These are phyloP conservation scores for Pythium plurisporium DNA, from an alignment of 352 stramenopile genomes.

Conservation along the genomic window DNA sequence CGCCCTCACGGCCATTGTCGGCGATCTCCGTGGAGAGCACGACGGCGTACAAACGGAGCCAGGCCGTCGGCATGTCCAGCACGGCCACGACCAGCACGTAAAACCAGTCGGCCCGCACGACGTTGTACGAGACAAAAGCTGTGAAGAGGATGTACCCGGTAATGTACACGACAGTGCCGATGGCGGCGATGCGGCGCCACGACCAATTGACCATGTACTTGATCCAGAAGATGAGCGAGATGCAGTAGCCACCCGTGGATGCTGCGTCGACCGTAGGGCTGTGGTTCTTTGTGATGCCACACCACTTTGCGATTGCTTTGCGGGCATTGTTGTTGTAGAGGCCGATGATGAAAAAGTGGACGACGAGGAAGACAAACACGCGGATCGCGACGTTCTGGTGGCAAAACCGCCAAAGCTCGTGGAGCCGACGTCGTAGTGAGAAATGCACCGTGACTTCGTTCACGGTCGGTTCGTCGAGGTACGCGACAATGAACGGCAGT, in stretches of 20 bases:
- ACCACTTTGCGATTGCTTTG: slow-evolving; percentile 34
- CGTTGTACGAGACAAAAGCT: slow-evolving; percentile 32
- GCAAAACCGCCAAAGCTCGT: slow-evolving; percentile 47
- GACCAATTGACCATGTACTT: slow-evolving; percentile 31
- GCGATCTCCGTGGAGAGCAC: slow-evolving; percentile 50
- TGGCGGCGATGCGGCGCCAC: slow-evolving; percentile 34
- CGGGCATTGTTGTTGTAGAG: slow-evolving; percentile 35
- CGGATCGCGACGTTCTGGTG: slow-evolving; percentile 52
- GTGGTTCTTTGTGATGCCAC: slow-evolving; percentile 20
- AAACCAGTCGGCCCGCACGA: slow-evolving; percentile 35
- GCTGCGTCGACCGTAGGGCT: slow-evolving; percentile 24
- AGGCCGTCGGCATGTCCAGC: slow-evolving; percentile 32
- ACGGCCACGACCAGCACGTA: slow-evolving; percentile 31
- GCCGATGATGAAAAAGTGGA: slow-evolving; percentile 33
- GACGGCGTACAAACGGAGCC: slow-evolving; percentile 37
- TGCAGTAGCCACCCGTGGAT: slow-evolving; percentile 23
- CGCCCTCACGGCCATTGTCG: slow-evolving; percentile 43
- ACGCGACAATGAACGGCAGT: slow-evolving; percentile 32
- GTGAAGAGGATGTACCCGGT: slow-evolving; percentile 27
- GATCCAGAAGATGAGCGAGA: slow-evolving; percentile 39
- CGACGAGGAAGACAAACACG: slow-evolving; percentile 43
- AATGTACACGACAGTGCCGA: slow-evolving; percentile 29
- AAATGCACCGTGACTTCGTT: slow-evolving; percentile 10
- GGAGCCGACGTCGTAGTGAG: slow-evolving; percentile 22
- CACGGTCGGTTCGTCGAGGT: slow-evolving; percentile 30